Conservation (phyloP, 495 filamentous ascomycete genomes). For the Evansstolkia leycettana region DNA sequence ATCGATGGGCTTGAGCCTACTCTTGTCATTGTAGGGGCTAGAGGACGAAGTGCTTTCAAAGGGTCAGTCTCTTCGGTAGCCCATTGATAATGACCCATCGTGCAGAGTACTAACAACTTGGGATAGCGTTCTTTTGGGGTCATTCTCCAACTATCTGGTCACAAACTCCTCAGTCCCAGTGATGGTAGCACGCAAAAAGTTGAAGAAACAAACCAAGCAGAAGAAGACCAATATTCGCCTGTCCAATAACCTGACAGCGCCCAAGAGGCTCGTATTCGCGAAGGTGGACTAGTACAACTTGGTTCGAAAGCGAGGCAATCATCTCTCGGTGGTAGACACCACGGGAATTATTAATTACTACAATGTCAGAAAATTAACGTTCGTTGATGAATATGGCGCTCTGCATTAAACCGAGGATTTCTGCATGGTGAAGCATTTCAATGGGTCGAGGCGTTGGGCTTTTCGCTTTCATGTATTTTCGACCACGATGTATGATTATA, state of each 20-base stretch:
- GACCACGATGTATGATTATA: no score
- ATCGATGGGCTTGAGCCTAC: constrained; percentile 88
- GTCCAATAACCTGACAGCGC: constrained; percentile 59
- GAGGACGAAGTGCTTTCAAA: constrained; percentile 83
- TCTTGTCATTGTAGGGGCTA: constrained; percentile 82
- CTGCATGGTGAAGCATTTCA: no score
- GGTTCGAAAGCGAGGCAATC: no score
- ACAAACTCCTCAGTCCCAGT: constrained; percentile 94
- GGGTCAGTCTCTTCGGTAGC: constrained; percentile 45
- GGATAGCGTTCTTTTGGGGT: constrained; percentile 76
- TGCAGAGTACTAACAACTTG: constrained; percentile 7
- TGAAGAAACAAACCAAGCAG: constrained; percentile 63
- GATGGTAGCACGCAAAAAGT: constrained; percentile 77
- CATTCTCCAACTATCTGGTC: constrained; percentile 93
- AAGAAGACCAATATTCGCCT: constrained; percentile 47
- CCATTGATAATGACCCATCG: no score
- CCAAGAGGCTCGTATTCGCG: constrained; percentile 49
- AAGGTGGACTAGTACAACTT: constrained; percentile 45
- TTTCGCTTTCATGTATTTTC: no score
- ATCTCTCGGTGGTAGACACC: no score
- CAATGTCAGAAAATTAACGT: no score
- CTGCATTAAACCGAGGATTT: no score
- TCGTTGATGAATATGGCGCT: no score
- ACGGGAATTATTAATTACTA: no score
- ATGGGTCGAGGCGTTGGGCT: no score